Evolutionary conservation across 768 basidiomycete species (phyloP).

Genomic region (Dentipellis sp.): DNA sequence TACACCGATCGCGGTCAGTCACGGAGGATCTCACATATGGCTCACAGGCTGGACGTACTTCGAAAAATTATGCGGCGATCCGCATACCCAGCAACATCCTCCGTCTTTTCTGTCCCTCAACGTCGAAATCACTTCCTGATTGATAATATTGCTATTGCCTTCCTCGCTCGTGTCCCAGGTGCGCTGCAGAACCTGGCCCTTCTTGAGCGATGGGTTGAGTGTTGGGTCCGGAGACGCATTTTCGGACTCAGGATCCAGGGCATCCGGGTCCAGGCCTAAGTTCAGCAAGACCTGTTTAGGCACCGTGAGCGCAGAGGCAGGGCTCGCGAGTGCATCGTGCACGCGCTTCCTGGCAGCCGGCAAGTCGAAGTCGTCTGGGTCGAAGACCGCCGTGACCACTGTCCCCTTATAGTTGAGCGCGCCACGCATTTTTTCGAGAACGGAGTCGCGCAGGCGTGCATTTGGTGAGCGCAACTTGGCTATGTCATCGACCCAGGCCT

Average conservation of each 20-base stretch:
- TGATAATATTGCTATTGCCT: background rate
- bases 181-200: background rate
- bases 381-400: background rate
- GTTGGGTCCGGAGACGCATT: background rate
- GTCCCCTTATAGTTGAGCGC: slow-evolving; percentile 1
- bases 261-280: background rate
- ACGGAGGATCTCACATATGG: background rate
- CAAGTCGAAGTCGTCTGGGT: slow-evolving; percentile 1
- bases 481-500: background rate
- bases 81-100: slow-evolving; percentile 1
- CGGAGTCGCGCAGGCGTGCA: background rate
- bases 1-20: background rate
- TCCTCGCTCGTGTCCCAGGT: background rate
- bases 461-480: background rate
- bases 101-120: background rate
- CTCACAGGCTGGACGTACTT: background rate
- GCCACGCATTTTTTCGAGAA: background rate
- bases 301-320: background rate
- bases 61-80: background rate
- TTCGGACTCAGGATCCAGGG: background rate
- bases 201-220: background rate
- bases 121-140: background rate
- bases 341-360: background rate
- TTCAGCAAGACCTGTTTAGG: background rate
- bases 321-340: slow-evolving; percentile 2